Conservation (phyloP, 202 grass and related monocot species). For the Bolboschoenoplectus hybrid region DNA sequence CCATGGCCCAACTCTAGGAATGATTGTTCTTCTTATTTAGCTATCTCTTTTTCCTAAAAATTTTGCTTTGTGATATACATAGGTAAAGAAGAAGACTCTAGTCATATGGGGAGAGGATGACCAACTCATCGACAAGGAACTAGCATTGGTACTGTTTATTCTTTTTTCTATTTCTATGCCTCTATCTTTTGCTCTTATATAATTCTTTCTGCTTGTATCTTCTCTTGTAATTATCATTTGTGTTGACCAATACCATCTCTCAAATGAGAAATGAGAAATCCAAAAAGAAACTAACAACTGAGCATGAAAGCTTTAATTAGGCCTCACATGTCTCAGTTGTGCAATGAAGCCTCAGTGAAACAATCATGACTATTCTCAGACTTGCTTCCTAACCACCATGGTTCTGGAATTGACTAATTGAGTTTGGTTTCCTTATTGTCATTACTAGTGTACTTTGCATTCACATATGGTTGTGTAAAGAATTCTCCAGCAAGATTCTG, state of each 20-base stretch:
- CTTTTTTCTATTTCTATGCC: conserved; percentile 13
- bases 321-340: neutral
- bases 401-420: conserved; percentile 7
- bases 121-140: conserved; percentile 65
- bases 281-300: neutral
- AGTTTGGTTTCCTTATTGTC: conserved; percentile 1
- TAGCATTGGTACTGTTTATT: conserved; percentile 60
- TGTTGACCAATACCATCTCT: neutral
- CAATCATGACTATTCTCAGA: neutral
- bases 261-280: neutral
- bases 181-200: neutral
- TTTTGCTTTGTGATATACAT: conserved; percentile 26
- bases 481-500: neutral
- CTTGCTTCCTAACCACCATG: neutral
- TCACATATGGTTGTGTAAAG: neutral
- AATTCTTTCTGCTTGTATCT: neutral
- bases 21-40: conserved; percentile 9
- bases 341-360: neutral
- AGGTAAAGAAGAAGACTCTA: conserved; percentile 80
- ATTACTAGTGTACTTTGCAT: neutral
- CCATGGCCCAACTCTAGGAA: neutral
- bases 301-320: neutral
- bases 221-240: conserved; percentile 11
- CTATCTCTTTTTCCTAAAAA: neutral
- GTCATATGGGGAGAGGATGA: conserved; percentile 91